These are phyloP conservation scores for Ascochyta lentis DNA, from an alignment of 2,329 filamentous ascomycete genomes.

Conservation along the genomic window DNA sequence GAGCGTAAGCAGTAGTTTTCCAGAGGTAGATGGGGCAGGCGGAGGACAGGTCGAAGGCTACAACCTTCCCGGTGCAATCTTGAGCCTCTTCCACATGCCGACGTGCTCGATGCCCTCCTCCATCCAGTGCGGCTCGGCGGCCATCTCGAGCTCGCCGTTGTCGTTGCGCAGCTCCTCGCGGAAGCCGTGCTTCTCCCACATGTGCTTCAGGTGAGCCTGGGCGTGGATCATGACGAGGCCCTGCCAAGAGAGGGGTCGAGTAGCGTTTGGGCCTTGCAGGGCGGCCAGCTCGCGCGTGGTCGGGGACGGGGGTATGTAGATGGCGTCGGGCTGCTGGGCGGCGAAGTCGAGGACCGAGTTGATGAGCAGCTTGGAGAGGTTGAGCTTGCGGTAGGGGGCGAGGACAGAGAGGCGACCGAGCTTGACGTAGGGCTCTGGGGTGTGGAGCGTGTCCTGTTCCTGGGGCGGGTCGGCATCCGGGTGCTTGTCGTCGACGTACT, in stretches of 20 bases:
- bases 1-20: neutral
- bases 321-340: constrained; percentile 60
- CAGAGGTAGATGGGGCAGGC: neutral
- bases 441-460: constrained; percentile 57
- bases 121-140: constrained; percentile 62
- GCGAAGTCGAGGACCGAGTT: constrained; percentile 74
- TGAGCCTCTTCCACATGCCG: constrained; percentile 74
- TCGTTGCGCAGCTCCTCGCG: constrained; percentile 74
- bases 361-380: constrained; percentile 71
- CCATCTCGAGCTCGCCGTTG: constrained; percentile 38
- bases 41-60: neutral
- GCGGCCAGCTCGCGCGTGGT: constrained; percentile 51
- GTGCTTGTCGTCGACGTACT: constrained; percentile 46
- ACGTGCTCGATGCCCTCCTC: constrained; percentile 87
- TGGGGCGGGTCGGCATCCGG: constrained; percentile 37
- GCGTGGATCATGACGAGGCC: constrained; percentile 83
- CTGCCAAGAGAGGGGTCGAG: constrained; percentile 64
- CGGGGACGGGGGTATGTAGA: constrained; percentile 50
- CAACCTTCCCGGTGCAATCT: constrained; percentile 41
- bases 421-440: constrained; percentile 79
- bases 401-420: constrained; percentile 79
- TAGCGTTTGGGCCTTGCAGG: constrained; percentile 52
- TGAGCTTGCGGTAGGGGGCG: constrained; percentile 67
- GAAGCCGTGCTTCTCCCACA: constrained; percentile 79
- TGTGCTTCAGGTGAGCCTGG: constrained; percentile 67